Evolutionary conservation across 768 basidiomycete species (phyloP).

Genomic region (Xerocomellus amylosporus): DNA sequence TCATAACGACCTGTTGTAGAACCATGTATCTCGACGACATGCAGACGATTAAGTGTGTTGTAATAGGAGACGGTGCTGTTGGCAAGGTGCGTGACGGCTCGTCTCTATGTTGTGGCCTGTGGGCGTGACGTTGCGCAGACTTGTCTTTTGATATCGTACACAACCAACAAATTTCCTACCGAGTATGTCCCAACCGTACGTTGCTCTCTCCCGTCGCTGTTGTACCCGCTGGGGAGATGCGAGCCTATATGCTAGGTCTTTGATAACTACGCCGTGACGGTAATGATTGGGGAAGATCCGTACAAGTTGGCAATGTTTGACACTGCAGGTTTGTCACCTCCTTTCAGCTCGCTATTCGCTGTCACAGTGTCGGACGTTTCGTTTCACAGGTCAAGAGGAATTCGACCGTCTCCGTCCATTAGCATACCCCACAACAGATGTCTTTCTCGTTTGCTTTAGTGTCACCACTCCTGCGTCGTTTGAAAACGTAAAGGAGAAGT

Average conservation of each 20-base stretch:
- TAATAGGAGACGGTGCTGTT: conserved; percentile 96
- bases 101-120: not conserved
- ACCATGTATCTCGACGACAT: conserved; percentile 44
- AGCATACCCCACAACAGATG: conserved; percentile 99
- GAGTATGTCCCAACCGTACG: conserved; percentile 98
- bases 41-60: conserved; percentile 98
- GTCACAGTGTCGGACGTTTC: conserved; percentile 11
- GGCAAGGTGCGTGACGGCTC: conserved; percentile 72
- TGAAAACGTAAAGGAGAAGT: conserved; percentile 99
- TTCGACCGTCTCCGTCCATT: conserved; percentile 98
- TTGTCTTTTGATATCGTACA: conserved; percentile 95
- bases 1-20: conserved; percentile 15
- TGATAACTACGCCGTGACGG: conserved; percentile 99
- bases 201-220: conserved; percentile 17
- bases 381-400: conserved; percentile 87
- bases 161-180: conserved; percentile 96
- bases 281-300: conserved; percentile 99
- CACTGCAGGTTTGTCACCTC: conserved; percentile 78
- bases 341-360: not conserved
- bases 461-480: conserved; percentile 98
- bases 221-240: conserved; percentile 15
- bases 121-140: conserved; percentile 51
- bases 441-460: conserved; percentile 99
- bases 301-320: conserved; percentile 98
- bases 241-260: conserved; percentile 59